phyloP scores from a whole-genome alignment of 1,139 yeast genomes.

The Magnusiomyces suaveolens region DNA sequence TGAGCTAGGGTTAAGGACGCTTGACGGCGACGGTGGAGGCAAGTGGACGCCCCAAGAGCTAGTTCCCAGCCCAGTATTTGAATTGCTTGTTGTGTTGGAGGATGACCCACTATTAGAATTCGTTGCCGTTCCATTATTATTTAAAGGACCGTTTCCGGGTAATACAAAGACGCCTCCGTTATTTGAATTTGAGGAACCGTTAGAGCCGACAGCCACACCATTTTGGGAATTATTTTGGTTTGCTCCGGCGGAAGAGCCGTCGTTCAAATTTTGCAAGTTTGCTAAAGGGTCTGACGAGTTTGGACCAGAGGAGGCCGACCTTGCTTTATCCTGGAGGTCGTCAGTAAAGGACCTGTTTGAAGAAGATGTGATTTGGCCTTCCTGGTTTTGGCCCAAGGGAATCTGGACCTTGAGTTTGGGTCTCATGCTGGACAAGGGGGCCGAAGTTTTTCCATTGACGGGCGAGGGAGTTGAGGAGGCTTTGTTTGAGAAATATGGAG shows the following conservation, averaged over 20 bases:
- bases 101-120: neutral
- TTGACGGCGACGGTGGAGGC: constrained; percentile 3
- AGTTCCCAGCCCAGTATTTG: neutral
- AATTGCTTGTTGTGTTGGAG: neutral
- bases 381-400: constrained; percentile 22
- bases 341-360: neutral
- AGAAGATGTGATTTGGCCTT: constrained; percentile 10
- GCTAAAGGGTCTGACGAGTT: neutral
- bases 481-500: neutral
- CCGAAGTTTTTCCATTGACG: neutral
- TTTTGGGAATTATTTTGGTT: neutral
- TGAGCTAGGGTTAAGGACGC: neutral
- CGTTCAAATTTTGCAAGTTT: neutral
- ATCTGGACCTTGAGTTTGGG: constrained; percentile 36
- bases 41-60: neutral
- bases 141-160: neutral
- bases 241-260: neutral
- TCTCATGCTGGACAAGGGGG: constrained; percentile 18
- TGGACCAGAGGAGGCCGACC: neutral
- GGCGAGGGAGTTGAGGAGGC: neutral
- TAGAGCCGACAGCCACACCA: neutral
- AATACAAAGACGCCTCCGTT: neutral
- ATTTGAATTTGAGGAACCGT: neutral
- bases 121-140: neutral
- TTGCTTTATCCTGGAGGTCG: constrained; percentile 11